Base-by-base conservation (phyloP, 208 protist species). In the Crithidia expoeki region DNA sequence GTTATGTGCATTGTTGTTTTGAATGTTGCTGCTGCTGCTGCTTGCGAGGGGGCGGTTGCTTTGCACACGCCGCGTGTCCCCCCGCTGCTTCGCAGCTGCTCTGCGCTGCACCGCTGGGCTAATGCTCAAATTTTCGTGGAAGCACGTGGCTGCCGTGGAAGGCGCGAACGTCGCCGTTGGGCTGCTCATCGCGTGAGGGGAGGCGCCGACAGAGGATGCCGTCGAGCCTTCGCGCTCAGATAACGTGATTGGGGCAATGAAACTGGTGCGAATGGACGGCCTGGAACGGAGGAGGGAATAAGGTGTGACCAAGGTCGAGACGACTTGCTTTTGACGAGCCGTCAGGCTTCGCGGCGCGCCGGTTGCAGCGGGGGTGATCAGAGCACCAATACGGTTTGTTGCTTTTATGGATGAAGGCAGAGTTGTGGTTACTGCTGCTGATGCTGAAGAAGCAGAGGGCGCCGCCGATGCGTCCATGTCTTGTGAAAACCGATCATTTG, bases 231-330 rank as follows among this genome's bases (percentile, higher is more conserved):
- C 72, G 2, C n/a, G 21, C 19, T 72, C 72, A 1, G 72, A 62
- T 17, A 68, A 32, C 14, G 12, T 56, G 58, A 77, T 77, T 17
- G 72, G 72, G 49, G 64, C 72, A 42, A 77, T 77, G 51, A 77
- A 77, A 51, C 72, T 77, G 28, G 53, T 47, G 14, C 50, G 56
- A 32, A 77, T 77, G 33, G 64, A 71, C 17, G 57, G 40, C 10
- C 72, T 40, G 5, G 72, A 44, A 21, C 58, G 63, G 30, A 77
- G 57, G n/a, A 77, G 64, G 44, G 49, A 72, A 27, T 67, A 55
- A 0, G 72, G 72, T 19, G 72, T 77, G 16, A 77, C 59, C 21
- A 77, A 34, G 0, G 64, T 51, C 0, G 64, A 72, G 25, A 72
- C 49, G 4, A 25, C 57, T 33, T 51, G 59, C 10, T 61, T 42